Conservation (phyloP, 2,329 filamentous ascomycete species). For the Huntiella abstrusa region DNA sequence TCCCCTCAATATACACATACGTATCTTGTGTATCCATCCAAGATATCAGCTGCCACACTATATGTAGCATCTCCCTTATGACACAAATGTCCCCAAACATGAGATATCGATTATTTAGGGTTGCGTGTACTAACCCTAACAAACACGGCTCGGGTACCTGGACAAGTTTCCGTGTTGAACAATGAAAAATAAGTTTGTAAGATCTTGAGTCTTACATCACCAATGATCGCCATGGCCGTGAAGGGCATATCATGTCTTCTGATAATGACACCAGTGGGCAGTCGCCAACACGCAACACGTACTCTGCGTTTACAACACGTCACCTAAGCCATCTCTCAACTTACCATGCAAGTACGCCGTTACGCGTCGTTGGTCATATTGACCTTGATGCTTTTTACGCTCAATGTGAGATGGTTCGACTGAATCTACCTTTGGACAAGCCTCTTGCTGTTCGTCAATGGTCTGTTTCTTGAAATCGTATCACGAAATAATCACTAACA, state of each 20-base stretch:
- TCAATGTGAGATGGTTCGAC: constrained; percentile 83
- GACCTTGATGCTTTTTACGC: constrained; percentile 97
- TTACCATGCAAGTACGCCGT: constrained; percentile 51
- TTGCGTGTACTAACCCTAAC: no score
- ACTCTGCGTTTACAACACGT: constrained; percentile 68
- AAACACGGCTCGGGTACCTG: no score
- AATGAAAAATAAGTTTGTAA: no score
- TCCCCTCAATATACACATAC: no score
- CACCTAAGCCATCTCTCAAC: constrained; percentile 60
- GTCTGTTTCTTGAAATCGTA: constrained; percentile 22
- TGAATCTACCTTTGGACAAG: constrained; percentile 52
- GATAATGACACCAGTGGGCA: not conserved
- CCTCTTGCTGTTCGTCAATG: constrained; percentile 91
- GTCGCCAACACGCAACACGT: not conserved
- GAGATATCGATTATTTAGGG: no score
- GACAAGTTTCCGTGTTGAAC: no score
- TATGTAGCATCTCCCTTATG: no score
- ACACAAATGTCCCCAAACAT: no score
- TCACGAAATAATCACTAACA: constrained; percentile 11
- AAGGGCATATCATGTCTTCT: not conserved
- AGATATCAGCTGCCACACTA: no score
- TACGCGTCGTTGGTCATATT: constrained; percentile 77
- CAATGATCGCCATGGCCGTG: no score
- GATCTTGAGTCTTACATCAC: no score
- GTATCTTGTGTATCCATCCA: no score